Base-by-base conservation (phyloP, 768 basidiomycete genomes). In the Suillus subluteus region DNA sequence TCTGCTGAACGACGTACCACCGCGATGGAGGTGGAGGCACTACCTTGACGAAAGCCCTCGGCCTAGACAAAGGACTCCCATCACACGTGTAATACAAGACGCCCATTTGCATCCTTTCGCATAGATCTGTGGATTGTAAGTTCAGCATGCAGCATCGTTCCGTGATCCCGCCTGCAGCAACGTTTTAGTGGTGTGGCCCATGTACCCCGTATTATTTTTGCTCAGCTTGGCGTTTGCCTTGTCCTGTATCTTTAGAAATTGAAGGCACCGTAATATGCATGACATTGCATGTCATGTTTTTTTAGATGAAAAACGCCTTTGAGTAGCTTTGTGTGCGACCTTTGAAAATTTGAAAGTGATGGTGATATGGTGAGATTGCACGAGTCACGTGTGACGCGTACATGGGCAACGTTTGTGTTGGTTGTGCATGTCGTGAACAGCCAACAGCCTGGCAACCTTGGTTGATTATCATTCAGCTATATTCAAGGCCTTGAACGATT, bases 321-420 rank as follows among this genome's bases (percentile, higher is more conserved):
- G 30, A 54, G 30, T n/a, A 46, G 44, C 21, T 46, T 52, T 52
- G 48, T 52, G 50, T 56, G 21, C 32, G 12, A 35, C 32, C 32
- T 56, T 54, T 54, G 16, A 30, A 30, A 1, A 1, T 37, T 37
- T 37, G 37, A 37, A 37, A 12, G 18, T 59, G 58, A 59, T 40
- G 23, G 40, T 15, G 26, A 41, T 18, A 61, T 43, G 40, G 2
- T 21, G 58, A 59, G 15, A 40, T 56, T 41, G 58, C 23, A 11
- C 1, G 21, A 43, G 74, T 77, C 76, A 77, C 76, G 76, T 77
- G 76, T 56, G 16, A 3, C 73, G 75, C 78, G 77, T 56, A 71
- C 71, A 68, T 67, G 69, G 70, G 7, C 38, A 13, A 71, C 73
- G 68, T 72, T 56, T 56, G 55, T 73, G 69, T 65, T 35, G 63